phyloP scores from a whole-genome alignment of 306 rosid genomes.

The Castanea crenata region DNA sequence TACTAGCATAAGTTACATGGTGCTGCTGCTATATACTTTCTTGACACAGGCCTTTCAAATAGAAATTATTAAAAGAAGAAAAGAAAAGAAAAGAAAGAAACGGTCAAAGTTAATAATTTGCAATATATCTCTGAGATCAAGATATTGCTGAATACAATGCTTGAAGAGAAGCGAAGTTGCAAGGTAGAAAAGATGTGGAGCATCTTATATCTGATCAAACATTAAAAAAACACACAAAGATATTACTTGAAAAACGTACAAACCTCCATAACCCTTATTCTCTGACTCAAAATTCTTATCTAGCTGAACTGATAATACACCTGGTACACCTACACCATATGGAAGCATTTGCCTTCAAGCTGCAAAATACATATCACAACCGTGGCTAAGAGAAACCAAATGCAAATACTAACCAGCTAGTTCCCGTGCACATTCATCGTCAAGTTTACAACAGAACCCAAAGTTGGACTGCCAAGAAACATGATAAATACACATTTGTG shows the following conservation, averaged over 20 bases:
- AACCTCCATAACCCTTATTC: conserved; percentile 78
- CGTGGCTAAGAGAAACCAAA: background rate
- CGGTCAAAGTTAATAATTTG: too few relatives aligned
- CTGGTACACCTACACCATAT: conserved; percentile 64
- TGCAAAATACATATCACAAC: too few relatives aligned
- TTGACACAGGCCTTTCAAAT: too few relatives aligned
- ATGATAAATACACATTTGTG: conserved; percentile 90
- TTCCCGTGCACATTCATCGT: conserved; percentile 65
- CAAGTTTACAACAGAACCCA: conserved; percentile 91
- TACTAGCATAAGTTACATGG: too few relatives aligned
- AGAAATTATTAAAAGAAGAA: too few relatives aligned
- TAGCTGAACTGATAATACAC: conserved; percentile 65
- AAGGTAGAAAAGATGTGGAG: background rate
- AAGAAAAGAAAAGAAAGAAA: too few relatives aligned
- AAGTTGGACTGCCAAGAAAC: conserved; percentile 79
- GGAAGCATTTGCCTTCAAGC: conserved; percentile 7
- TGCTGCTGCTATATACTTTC: too few relatives aligned
- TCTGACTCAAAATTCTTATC: conserved; percentile 61
- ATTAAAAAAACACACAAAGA: background rate
- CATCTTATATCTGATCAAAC: background rate
- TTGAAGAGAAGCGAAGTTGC: background rate
- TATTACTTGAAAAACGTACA: background rate
- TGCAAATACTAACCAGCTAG: conserved; percentile 49
- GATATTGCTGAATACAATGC: background rate
- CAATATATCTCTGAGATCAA: background rate